phyloP scores from a whole-genome alignment of 1,284 basidiomycete species.

The Ceratobasidium sp. region DNA sequence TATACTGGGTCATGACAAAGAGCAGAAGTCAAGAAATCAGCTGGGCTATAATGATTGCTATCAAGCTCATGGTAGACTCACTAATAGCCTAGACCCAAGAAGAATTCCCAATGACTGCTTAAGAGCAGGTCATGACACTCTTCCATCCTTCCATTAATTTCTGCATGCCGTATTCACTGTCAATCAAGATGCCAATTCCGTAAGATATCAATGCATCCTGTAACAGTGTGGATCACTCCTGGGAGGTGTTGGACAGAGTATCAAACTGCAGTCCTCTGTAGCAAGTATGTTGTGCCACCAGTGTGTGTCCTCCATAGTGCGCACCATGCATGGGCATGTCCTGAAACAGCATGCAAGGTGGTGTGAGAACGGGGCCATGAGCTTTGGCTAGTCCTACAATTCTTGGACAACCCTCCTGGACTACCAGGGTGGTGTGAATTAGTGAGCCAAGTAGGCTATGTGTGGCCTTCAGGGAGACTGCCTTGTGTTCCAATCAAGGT shows the following conservation, averaged over 20 bases:
- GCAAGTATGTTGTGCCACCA: slow-evolving; percentile 30
- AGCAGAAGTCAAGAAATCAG: too few relatives aligned
- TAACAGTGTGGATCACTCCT: background rate
- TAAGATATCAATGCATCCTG: slow-evolving; percentile 41
- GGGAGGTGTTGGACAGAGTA: background rate
- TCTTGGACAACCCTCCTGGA: background rate
- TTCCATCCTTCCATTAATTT: slow-evolving; percentile 5
- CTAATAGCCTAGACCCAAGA: too few relatives aligned
- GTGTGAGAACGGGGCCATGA: slow-evolving; percentile 17
- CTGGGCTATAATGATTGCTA: too few relatives aligned
- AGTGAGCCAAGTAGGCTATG: slow-evolving; percentile 27
- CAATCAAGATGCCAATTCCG: slow-evolving; percentile 33
- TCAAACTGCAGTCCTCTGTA: background rate
- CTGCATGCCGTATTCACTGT: slow-evolving; percentile 5
- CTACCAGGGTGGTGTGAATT: slow-evolving; percentile 8
- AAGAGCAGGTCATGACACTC: too few relatives aligned
- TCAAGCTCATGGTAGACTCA: too few relatives aligned
- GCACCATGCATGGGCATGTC: background rate
- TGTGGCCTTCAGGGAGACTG: background rate
- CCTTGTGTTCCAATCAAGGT: background rate
- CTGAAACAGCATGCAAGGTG: background rate
- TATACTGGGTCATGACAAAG: too few relatives aligned
- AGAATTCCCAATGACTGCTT: too few relatives aligned
- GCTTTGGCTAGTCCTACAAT: background rate
- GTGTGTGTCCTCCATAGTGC: background rate